phyloP scores from a whole-genome alignment of 345 rosid species.

The Citrus australasica region DNA sequence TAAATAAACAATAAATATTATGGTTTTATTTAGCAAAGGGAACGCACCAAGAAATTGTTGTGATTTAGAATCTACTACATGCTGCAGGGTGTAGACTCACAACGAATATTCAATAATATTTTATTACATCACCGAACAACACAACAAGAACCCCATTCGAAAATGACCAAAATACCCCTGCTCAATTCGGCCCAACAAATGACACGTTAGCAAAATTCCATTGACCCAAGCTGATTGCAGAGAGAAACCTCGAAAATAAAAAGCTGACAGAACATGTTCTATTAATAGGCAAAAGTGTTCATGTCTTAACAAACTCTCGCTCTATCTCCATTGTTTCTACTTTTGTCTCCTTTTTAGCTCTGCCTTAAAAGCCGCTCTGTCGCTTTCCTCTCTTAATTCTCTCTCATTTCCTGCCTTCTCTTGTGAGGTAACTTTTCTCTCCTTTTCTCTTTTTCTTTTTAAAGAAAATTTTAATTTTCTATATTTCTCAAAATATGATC shows the following conservation, averaged over 20 bases:
- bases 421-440: conserved; percentile 8
- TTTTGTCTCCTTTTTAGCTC: not conserved
- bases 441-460: not conserved
- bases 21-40: too few relatives aligned
- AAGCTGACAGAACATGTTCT: too few relatives aligned
- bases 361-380: not conserved
- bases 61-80: not conserved
- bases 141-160: accelerated
- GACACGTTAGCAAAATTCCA: not conserved
- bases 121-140: not conserved
- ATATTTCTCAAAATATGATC: not conserved
- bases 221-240: not conserved
- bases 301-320: not conserved
- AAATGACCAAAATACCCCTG: not conserved
- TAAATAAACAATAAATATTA: too few relatives aligned
- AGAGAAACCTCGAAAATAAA: not conserved
- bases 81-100: too few relatives aligned
- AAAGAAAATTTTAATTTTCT: not conserved
- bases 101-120: not conserved
- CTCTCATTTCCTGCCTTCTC: conserved; percentile 10
- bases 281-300: not conserved
- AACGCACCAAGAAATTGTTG: not conserved
- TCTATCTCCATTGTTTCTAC: not conserved
- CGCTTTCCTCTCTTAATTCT: not conserved
- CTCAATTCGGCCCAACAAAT: not conserved